Evolutionary conservation across 176 grass and related monocot species (phyloP), one percentile per base, ranked within the genome.

Genomic region (Tillandsia leiboldiana): DNA sequence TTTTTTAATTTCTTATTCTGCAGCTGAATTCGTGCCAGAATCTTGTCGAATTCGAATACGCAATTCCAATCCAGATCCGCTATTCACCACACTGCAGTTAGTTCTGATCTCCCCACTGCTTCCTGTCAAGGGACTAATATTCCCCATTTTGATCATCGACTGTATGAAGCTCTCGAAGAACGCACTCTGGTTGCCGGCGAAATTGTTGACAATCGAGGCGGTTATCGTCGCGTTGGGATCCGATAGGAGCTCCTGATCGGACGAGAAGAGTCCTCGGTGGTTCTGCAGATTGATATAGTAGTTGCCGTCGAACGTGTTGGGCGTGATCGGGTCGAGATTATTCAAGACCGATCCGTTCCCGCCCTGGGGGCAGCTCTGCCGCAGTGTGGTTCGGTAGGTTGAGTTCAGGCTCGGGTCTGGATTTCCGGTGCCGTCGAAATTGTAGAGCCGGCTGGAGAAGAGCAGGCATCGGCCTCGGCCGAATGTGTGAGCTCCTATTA

Each of bases 61-160:
- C 33, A 42, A 42, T 42, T 42, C 33, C 33, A 42, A 42, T 6
- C 33, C 33, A 0, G 33, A 42, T 42, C 33, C 33, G 1, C 17
- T 10, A 23, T 96, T 96, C 3, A 73, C 68, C 61, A 82, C 86
- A 71, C 91, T 71, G 73, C 91, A 96, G 78, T 80, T 88, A n/a
- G 75, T 9, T 52, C 91, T 86, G 12, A 96, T 68, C 80, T 96
- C 74, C 0, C 91, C 91, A 8, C 67, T 48, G 42, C 65, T 81
- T 0, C 87, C 87, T 0, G 91, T 96, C 67, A 96, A 24, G 0
- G 82, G 87, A 17, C 74, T 76, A 10, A 88, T 86, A 62, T 71
- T 87, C 8, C 91, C 91, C 91, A 96, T 96, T 49, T 88, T 96
- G 69, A 88, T 75, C 91, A 96, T 91, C 65, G 82, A 84, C 12